Conservation (phyloP, 2,329 filamentous ascomycete genomes). For the Elsinoe necatrix region DNA sequence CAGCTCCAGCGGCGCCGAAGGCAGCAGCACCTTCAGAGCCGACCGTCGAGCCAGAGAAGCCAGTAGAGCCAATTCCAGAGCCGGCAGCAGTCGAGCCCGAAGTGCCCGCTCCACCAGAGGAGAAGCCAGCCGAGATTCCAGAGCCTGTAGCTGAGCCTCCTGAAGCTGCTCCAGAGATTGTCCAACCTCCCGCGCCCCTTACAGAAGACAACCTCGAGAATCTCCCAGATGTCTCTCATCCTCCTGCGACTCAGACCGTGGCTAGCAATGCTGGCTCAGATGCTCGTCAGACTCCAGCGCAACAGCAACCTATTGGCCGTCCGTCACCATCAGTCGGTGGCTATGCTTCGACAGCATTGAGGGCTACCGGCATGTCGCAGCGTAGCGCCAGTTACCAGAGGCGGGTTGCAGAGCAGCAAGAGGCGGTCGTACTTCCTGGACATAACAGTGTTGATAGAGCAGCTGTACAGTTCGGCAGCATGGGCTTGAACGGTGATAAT, state of each 20-base stretch:
- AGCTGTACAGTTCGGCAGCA: constrained; percentile 91
- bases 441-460: constrained; percentile 91
- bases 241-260: constrained; percentile 69
- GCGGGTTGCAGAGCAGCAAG: constrained; percentile 85
- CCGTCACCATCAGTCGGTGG: constrained; percentile 59
- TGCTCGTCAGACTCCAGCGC: constrained; percentile 60
- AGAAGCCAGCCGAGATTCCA: constrained; percentile 18
- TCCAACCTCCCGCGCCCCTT: constrained; percentile 69
- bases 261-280: constrained; percentile 86
- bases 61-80: constrained; percentile 19
- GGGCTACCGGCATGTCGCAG: constrained; percentile 56
- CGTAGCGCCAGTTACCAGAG: constrained; percentile 76
- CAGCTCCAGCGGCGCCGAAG: constrained; percentile 34
- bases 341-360: constrained; percentile 72
- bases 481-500: constrained; percentile 72
- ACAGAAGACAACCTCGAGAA: constrained; percentile 90
- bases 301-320: constrained; percentile 54
- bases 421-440: constrained; percentile 95
- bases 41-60: constrained; percentile 24
- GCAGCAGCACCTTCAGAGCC: constrained; percentile 22
- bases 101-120: constrained; percentile 20
- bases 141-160: constrained; percentile 24
- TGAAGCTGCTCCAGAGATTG: constrained; percentile 24
- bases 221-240: constrained; percentile 70
- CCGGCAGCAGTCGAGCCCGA: constrained; percentile 21